Conservation (phyloP, 768 basidiomycete species). For the Boletales sp. region DNA sequence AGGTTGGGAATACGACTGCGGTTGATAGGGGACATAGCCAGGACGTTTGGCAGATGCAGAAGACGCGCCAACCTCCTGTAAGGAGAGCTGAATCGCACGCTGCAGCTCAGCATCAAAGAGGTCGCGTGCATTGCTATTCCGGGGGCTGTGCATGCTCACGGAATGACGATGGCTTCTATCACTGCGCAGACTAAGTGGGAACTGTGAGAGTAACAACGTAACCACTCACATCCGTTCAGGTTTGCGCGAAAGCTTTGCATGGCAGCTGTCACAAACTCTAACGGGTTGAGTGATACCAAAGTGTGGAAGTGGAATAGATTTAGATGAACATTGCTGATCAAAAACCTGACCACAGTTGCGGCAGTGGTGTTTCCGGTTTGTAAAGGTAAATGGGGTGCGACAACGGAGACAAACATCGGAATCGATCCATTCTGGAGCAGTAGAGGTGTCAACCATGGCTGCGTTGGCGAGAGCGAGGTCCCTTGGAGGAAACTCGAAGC, state of each 20-base stretch:
- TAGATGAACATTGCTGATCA: conserved; percentile 89
- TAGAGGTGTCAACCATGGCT: conserved; percentile 87
- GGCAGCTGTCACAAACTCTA: conserved; percentile 89
- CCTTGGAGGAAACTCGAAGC: conserved; percentile 82
- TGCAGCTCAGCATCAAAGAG: conserved; percentile 85
- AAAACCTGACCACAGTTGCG: conserved; percentile 97
- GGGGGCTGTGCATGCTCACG: conserved; percentile 49
- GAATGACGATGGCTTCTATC: conserved; percentile 54
- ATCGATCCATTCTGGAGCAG: conserved; percentile 96
- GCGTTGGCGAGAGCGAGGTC: conserved; percentile 66
- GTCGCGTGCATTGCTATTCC: conserved; percentile 57
- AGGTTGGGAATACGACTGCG: conserved; percentile 38
- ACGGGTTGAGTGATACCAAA: conserved; percentile 93
- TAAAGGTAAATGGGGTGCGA: conserved; percentile 86
- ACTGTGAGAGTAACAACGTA: background rate
- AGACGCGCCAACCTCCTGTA: conserved; percentile 67
- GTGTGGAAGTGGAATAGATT: conserved; percentile 80
- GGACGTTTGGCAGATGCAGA: conserved; percentile 46
- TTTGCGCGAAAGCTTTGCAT: conserved; percentile 70
- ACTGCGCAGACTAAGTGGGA: conserved; percentile 17
- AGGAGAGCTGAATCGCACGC: conserved; percentile 86
- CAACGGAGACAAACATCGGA: conserved; percentile 94
- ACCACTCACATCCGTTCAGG: conserved; percentile 50
- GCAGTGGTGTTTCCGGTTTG: conserved; percentile 97
- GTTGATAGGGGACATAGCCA: conserved; percentile 68